Percentiles rank a stretch among this genome's conserved stretches.
phyloP scores from a whole-genome alignment of 129 eudicot genomes.

The Chrysanthemum seticuspe region DNA sequence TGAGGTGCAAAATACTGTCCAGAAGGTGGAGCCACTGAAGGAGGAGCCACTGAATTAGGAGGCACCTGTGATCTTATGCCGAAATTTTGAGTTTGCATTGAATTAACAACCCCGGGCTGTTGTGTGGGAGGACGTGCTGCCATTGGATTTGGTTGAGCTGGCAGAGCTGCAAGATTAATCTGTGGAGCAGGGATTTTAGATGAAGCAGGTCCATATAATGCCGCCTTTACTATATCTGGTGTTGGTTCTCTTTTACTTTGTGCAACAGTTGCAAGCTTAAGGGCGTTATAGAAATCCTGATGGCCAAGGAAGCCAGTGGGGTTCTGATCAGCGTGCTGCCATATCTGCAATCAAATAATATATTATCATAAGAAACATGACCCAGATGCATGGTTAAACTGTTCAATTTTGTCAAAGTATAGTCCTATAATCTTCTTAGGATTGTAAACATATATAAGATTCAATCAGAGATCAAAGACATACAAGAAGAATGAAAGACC shows the following conservation, averaged over 20 bases:
- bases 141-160: conserved; percentile 44
- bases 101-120: conserved; percentile 41
- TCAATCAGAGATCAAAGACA: too few species aligned
- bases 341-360: conserved; percentile 62
- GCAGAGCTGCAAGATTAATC: conserved; percentile 31
- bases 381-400: neutral
- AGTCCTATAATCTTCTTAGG: too few species aligned
- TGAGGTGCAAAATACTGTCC: conserved; percentile 54
- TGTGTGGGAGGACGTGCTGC: conserved; percentile 51
- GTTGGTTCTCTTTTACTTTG: conserved; percentile 51
- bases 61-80: conserved; percentile 71
- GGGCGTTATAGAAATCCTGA: conserved; percentile 77
- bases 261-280: conserved; percentile 88
- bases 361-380: neutral
- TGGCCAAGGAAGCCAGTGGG: conserved; percentile 84
- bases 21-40: conserved; percentile 27
- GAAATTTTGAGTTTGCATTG: conserved; percentile 51
- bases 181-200: too few species aligned
- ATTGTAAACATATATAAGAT: too few species aligned
- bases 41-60: conserved; percentile 45
- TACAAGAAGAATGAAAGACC: too few species aligned
- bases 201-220: too few species aligned
- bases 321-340: conserved; percentile 45
- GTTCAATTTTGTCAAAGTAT: too few species aligned
- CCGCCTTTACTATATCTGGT: too few species aligned